Evolutionary conservation across 371 early-diverging fungal genomes (phyloP), one percentile per base, ranked within the genome.

Genomic region (Apophysomyces ossiformis): DNA sequence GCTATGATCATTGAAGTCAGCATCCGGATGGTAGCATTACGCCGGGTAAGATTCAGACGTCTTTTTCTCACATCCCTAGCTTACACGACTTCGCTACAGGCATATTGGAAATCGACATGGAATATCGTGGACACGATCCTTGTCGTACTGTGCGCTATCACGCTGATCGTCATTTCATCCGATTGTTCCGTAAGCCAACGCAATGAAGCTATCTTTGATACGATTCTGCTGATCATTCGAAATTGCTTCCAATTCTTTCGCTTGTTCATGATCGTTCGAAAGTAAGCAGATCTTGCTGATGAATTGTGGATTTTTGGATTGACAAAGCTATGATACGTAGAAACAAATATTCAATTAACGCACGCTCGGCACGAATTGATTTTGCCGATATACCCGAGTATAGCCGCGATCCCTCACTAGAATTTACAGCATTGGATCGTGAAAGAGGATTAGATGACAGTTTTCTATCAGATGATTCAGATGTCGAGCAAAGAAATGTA

Each of bases 1-100:
- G 85, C 88, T 43, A 92, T 93, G 92, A 88, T 91, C 60, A 72
- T 85, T 21, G 93, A 93, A 70, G 91, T 92, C 7, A 76, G 77
- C 7, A 75, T 91, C 12, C 81, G 93, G 37, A 67, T 90, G 41
- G 62, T 90, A 6, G 93, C 93, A 2, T 74, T 92, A 18, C 85
- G 90, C 58, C 81, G 85, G 81, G 92, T 90, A 82, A 60, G 69
- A 41, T 41, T 26, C 62, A 60, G n/a, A 47, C 18, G 13, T 37
- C 50, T 65, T 38, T 45, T 54, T 21, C 11, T 59, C 0, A 5
- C 54, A 15, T 64, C 15, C 0, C 43, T 6, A 36, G 15, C 36
- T 37, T 12, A 13, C 38, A 32, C 56, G 16, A 61, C 15, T 15
- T 37, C 7, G 8, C 26, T 46, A 61, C 70, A 91, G 90, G 78